Evolutionary conservation across 176 grass and related monocot genomes (phyloP).

Genomic region (Avena sativa): DNA sequence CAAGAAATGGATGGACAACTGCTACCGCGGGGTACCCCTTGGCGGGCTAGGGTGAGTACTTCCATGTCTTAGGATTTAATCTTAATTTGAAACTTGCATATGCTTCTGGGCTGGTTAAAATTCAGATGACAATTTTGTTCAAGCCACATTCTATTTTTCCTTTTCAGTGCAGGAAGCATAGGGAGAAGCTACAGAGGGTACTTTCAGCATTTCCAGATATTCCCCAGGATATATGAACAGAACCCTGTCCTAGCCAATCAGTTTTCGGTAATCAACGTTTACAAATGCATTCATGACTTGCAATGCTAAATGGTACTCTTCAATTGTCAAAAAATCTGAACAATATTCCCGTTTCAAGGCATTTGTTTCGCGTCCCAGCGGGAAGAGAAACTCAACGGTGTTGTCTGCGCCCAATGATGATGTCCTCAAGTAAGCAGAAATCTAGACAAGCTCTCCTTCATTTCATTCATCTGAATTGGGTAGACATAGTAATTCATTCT

Average conservation of each 20-base stretch:
- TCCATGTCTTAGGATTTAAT: neutral
- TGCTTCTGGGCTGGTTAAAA: neutral
- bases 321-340: neutral
- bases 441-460: neutral
- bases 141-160: neutral
- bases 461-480: neutral
- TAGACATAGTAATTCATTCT: neutral
- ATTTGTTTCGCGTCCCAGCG: conserved; percentile 62
- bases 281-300: neutral
- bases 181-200: conserved; percentile 80
- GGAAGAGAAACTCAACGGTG: conserved; percentile 59
- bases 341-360: conserved; percentile 35
- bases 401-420: conserved; percentile 53
- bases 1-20: conserved; percentile 47
- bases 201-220: conserved; percentile 75
- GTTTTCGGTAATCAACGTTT: conserved; percentile 62
- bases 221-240: conserved; percentile 65
- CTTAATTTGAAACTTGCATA: neutral
- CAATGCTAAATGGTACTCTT: neutral
- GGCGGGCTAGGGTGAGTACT: conserved; percentile 61
- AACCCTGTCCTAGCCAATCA: conserved; percentile 66
- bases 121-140: neutral
- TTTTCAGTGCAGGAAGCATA: conserved; percentile 65
- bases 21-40: conserved; percentile 57
- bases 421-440: conserved; percentile 54